Base-by-base conservation (phyloP, 2,329 filamentous ascomycete genomes). In the Diaporthe vexans region DNA sequence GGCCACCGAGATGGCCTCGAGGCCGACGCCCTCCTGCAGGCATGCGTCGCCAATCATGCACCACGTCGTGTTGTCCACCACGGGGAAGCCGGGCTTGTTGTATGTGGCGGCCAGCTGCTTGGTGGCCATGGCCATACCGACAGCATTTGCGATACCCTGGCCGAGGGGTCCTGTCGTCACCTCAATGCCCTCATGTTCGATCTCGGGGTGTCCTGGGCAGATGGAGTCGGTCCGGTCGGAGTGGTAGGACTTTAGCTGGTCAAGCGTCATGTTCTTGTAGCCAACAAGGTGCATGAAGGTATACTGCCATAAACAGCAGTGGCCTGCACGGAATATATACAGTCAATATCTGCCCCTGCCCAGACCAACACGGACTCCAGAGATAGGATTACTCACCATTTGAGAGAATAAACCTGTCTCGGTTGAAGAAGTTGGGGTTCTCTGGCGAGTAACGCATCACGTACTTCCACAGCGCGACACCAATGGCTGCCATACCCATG, bases 361-460 rank as follows among this genome's bases (percentile, higher is more conserved):
- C 40, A 43, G 40, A 19, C 6, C 15, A 15, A 13, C n/a, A 4
- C 0, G 15, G n/a, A 13, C 24, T 3, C 19, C 35, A 15, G 21
- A 37, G 10, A 40, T 1, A 3, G 5, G 10, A 9, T 10, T 17
- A 29, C 77, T 77, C 63, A 80, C 82, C 90, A 75, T 91, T 91
- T 6, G 88, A 91, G 3, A 91, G 83, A 0, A 91, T 86, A 76
- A 91, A 91, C 29, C 90, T 85, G 77, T 91, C 90, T 13, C 90
- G 83, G 79, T 91, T 89, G 82, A 91, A 90, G 77, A 82, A 91
- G 43, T 85, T 80, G 8, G 88, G 85, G 6, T 84, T 86, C 8
- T 85, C 81, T 0, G 90, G 89, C 1, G 87, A 84, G 76, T 90
- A 92, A 40, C 84, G 84, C 90, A 92, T 91, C 4, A 84, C 83